Evolutionary conservation across 2,329 filamentous ascomycete species (phyloP).

Genomic region (Hypomyces rosellus): DNA sequence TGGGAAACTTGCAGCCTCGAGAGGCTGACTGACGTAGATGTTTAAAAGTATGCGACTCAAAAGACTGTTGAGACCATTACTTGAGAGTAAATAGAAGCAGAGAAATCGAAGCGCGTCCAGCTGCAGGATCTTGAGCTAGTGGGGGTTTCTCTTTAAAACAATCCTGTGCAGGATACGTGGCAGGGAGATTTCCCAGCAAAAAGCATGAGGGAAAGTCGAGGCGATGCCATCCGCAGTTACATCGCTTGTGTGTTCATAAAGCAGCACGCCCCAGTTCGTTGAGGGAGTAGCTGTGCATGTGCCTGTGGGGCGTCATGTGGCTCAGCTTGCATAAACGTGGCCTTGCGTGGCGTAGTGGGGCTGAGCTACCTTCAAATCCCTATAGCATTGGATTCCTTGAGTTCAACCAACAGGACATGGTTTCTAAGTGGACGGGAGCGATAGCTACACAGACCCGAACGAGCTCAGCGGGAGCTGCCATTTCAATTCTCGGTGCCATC

Average conservation of each 20-base stretch:
- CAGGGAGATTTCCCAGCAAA: slow-evolving; percentile 9
- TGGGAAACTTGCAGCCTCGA: slow-evolving; percentile 21
- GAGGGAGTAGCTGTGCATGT: background rate
- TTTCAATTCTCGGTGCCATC: background rate
- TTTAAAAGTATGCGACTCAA: too few relatives aligned
- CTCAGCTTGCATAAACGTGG: slow-evolving; percentile 1
- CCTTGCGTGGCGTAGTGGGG: slow-evolving; percentile 10
- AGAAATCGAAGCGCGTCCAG: background rate
- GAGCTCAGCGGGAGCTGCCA: background rate
- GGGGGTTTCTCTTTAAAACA: slow-evolving; percentile 1
- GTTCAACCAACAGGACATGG: background rate
- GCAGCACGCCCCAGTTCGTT: background rate
- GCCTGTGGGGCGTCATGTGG: slow-evolving; percentile 1
- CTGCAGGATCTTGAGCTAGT: background rate
- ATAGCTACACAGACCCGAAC: background rate
- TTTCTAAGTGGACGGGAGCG: background rate
- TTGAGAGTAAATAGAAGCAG: too few relatives aligned
- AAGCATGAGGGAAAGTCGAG: slow-evolving; percentile 6
- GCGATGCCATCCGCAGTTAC: slow-evolving; percentile 5
- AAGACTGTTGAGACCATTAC: too few relatives aligned
- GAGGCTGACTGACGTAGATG: slow-evolving; percentile 18
- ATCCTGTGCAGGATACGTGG: background rate
- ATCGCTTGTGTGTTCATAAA: background rate
- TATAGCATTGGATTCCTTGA: background rate
- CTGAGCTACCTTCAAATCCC: background rate